phyloP scores from a whole-genome alignment of 2,329 filamentous ascomycete genomes.

The Pleoardoris graminearum region DNA sequence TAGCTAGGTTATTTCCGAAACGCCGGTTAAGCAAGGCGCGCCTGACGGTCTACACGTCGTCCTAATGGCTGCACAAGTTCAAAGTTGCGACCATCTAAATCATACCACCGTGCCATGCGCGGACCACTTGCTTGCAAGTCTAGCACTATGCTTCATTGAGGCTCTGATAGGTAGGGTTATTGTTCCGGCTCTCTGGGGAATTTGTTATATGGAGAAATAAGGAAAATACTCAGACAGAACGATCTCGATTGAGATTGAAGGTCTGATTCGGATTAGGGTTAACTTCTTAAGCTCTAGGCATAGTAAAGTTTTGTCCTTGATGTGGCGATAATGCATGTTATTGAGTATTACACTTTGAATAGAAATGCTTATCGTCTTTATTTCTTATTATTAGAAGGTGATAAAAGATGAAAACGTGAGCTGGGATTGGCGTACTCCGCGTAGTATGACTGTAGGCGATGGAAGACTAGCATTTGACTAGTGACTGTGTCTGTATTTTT shows the following conservation, averaged over 20 bases:
- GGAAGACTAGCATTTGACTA: no score
- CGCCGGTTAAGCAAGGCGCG: no score
- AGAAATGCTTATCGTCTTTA: no score
- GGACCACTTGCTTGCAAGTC: conserved; percentile 5
- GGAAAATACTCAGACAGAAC: conserved; percentile 17
- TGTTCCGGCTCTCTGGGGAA: background rate
- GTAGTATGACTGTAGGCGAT: no score
- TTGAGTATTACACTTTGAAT: conserved; percentile 6
- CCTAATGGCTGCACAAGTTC: background rate
- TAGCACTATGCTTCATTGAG: conserved; percentile 8
- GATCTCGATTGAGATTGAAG: conserved; percentile 6
- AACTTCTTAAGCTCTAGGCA: background rate
- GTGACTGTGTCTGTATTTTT: no score
- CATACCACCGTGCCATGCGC: conserved; percentile 8
- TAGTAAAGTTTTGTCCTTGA: conserved; percentile 13
- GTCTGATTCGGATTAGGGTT: conserved; percentile 18
- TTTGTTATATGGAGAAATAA: conserved; percentile 7
- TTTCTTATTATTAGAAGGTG: no score
- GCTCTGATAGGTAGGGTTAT: background rate
- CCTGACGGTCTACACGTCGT: no score
- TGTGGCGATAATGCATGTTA: conserved; percentile 12
- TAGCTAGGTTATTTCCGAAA: no score
- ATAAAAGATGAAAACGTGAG: no score
- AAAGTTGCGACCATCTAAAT: background rate
- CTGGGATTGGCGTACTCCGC: no score